A percentile compares a stretch with the other conserved stretches of the same genome.
phyloP scores from a whole-genome alignment of 177 flowering plant species.

The Vitis hybrid region DNA sequence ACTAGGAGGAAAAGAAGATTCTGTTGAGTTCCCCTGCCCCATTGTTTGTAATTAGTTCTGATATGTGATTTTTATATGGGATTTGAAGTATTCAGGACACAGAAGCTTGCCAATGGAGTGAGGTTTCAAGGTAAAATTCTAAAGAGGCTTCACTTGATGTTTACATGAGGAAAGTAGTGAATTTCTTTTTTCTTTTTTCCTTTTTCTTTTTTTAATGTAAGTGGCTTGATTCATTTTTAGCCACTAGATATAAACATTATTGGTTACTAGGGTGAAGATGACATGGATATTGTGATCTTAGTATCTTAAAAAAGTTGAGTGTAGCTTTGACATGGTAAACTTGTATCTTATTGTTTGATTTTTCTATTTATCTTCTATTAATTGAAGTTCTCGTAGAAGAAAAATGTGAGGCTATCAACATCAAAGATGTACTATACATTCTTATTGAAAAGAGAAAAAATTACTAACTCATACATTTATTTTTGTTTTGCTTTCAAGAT shows the following conservation, averaged over 20 bases:
- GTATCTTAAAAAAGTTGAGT: background rate
- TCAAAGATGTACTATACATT: no score
- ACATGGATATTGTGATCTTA: background rate
- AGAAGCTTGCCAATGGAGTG: constrained; percentile 76
- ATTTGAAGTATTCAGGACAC: constrained; percentile 78
- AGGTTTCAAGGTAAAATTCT: constrained; percentile 71
- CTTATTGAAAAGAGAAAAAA: no score
- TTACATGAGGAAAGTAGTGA: background rate
- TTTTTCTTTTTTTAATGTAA: background rate
- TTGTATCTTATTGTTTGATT: background rate
- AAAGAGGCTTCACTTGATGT: background rate
- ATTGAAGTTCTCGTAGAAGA: no score
- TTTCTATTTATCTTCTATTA: background rate
- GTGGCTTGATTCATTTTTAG: background rate
- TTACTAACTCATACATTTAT: background rate
- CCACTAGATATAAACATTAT: background rate
- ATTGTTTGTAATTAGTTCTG: constrained; percentile 13
- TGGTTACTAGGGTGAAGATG: background rate
- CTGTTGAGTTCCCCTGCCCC: background rate
- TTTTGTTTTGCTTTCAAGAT: constrained; percentile 35
- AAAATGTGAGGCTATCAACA: no score
- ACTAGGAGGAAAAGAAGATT: background rate
- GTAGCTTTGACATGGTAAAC: background rate
- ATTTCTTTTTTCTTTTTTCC: background rate
- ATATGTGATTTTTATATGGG: constrained; percentile 27